Evolutionary conservation across 495 filamentous ascomycete species (phyloP), one percentile per base, ranked within the genome.

Genomic region (Oleoguttula mirabilis): DNA sequence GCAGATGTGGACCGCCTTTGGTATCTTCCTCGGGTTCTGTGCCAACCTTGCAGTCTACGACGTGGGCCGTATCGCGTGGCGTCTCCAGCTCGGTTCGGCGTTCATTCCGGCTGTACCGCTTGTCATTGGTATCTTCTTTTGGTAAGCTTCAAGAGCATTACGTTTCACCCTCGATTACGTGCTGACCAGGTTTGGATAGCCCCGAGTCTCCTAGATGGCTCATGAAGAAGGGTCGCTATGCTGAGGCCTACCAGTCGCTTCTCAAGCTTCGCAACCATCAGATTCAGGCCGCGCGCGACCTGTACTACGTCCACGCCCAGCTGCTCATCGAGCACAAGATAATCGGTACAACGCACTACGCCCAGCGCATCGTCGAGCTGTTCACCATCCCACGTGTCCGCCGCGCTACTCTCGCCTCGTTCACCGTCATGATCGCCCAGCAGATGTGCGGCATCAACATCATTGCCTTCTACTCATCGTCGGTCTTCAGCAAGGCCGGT

Each of bases 391-490:
- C 78, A 14, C 77, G 80, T 25, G 61, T 80, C 32, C 71, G 79
- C 20, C 71, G 80, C 39, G 80, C 80, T 6, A 79, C 73, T n/a
- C 63, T 75, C 22, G 79, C 78, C 15, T 76, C 71, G 0, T 69
- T 66, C 44, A 63, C 70, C 1, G 78, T 85, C 37, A 84, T 84
- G 73, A 69, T 83, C 50, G 74, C 70, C 2, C 75, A 79, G 54
- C 84, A 93, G 61, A 83, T 92, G 77, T 92, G 83, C 58, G 82
- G 82, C 46, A 82, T 55, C 23, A 82, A 82, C 63, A 81, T 88
- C 58, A 82, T 88, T 25, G 76, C 83, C n/a, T 90, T 88, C 67
- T 94, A 90, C 61, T 80, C 73, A 0, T 77, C 77, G 0, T 81
- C 81, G 2, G 68, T 90, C 36, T 88, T 88, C 64, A 51, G 56